Evolutionary conservation across 1,284 basidiomycete genomes (phyloP).

Genomic region (Vanrija humicola): DNA sequence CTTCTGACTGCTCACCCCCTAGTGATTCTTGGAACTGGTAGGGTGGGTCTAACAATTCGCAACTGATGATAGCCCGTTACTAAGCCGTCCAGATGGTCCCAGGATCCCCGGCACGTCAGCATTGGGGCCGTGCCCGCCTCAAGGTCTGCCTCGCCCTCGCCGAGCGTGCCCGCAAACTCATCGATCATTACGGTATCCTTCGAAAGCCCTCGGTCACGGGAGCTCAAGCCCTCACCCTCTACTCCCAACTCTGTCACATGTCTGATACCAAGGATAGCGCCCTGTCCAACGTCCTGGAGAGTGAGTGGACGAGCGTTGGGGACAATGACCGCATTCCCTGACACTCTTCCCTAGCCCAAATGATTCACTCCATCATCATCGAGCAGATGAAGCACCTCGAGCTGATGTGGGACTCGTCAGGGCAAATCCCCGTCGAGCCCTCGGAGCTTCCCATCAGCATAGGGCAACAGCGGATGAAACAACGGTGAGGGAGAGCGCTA

Average conservation of each 20-base stretch:
- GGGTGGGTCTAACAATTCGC: constrained; percentile 12
- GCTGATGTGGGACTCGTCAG: constrained; percentile 25
- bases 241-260: constrained; percentile 29
- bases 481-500: background rate
- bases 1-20: background rate
- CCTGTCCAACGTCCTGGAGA: constrained; percentile 22
- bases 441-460: constrained; percentile 2
- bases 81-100: background rate
- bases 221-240: constrained; percentile 30
- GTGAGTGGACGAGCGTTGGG: constrained; percentile 18
- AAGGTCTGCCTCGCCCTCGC: constrained; percentile 29
- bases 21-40: constrained; percentile 27
- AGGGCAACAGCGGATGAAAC: constrained; percentile 16
- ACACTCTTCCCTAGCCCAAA: constrained; percentile 11
- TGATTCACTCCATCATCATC: constrained; percentile 28
- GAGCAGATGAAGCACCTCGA: constrained; percentile 33
- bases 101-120: constrained; percentile 16
- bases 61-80: background rate
- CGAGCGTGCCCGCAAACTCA: constrained; percentile 27
- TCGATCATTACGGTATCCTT: constrained; percentile 28
- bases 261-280: constrained; percentile 17
- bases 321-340: background rate
- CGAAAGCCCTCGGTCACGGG: constrained; percentile 30
- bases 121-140: constrained; percentile 31
- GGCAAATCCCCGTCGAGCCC: constrained; percentile 1